Evolutionary conservation across 2,329 filamentous ascomycete species (phyloP).

Genomic region (Cercospora sesami): DNA sequence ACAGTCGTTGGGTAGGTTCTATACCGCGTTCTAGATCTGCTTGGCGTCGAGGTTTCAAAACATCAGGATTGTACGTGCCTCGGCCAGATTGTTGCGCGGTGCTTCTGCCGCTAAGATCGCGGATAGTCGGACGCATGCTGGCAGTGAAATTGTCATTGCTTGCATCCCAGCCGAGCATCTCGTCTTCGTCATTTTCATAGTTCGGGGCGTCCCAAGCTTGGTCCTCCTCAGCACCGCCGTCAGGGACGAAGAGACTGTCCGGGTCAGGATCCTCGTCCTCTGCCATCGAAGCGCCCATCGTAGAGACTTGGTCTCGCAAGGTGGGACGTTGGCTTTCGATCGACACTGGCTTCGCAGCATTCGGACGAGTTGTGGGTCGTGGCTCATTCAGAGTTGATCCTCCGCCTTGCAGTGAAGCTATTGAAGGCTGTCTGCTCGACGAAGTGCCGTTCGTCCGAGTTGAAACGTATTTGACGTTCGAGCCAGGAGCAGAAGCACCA

Average conservation of each 20-base stretch:
- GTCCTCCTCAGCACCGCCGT: slow-evolving; percentile 61
- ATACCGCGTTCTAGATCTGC: slow-evolving; percentile 42
- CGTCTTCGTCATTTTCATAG: slow-evolving; percentile 63
- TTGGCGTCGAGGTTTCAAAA: slow-evolving; percentile 24
- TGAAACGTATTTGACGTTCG: slow-evolving; percentile 42
- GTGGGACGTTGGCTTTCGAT: slow-evolving; percentile 34
- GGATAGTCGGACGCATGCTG: slow-evolving; percentile 46
- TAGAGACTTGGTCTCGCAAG: slow-evolving; percentile 27
- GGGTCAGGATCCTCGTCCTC: slow-evolving; percentile 58
- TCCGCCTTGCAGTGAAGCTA: slow-evolving; percentile 20
- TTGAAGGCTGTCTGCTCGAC: slow-evolving; percentile 31
- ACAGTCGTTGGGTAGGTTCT: slow-evolving; percentile 72
- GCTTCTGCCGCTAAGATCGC: slow-evolving; percentile 40
- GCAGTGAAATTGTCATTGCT: slow-evolving; percentile 61
- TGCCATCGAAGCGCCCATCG: slow-evolving; percentile 46
- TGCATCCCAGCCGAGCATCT: slow-evolving; percentile 72
- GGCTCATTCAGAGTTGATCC: slow-evolving; percentile 38
- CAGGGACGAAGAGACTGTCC: slow-evolving; percentile 69
- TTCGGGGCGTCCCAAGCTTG: slow-evolving; percentile 70
- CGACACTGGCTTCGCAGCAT: slow-evolving; percentile 37
- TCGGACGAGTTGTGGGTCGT: slow-evolving; percentile 44
- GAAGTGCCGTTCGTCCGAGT: slow-evolving; percentile 32
- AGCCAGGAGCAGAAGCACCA: slow-evolving; percentile 37
- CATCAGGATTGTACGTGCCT: slow-evolving; percentile 15
- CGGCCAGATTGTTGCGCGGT: slow-evolving; percentile 26